Evolutionary conservation across 2,329 filamentous ascomycete genomes (phyloP).

Genomic region (Pseudogymnoascus sp.): DNA sequence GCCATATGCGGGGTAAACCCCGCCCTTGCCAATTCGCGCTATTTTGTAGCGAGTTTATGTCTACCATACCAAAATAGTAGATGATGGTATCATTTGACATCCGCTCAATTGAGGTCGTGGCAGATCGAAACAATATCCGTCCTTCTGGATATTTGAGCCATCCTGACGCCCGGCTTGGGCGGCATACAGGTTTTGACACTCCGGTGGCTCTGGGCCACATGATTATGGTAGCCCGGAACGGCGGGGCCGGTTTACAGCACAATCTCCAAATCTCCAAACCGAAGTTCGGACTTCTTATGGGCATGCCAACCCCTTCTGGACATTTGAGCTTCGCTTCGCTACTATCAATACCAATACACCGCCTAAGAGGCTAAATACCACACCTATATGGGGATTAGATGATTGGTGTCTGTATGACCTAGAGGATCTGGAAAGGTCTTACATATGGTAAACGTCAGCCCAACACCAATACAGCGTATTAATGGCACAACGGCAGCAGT

Average conservation of each 20-base stretch:
- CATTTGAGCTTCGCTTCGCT: not conserved
- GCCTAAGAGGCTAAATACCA: not conserved
- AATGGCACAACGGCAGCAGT: constrained; percentile 24
- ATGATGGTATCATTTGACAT: no score
- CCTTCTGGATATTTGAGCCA: no score
- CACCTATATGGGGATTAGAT: not conserved
- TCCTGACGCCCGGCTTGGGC: no score
- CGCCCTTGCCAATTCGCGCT: not conserved
- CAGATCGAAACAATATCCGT: no score
- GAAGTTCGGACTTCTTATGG: not conserved
- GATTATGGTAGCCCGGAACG: no score
- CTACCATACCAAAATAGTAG: no score
- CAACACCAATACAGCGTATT: constrained; percentile 26
- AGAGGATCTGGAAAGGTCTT: not conserved
- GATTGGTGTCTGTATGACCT: not conserved
- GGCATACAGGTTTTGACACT: no score
- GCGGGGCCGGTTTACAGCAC: not conserved
- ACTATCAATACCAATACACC: not conserved
- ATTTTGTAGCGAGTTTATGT: not conserved
- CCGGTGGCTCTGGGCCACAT: no score
- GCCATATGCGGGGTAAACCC: not conserved
- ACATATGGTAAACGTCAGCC: constrained; percentile 11
- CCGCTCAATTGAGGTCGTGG: no score
- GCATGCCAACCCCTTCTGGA: not conserved
- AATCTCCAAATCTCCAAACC: not conserved